Evolutionary conservation across 306 rosid genomes (phyloP), one percentile per base, ranked within the genome.

Genomic region (Rubus idaeus): DNA sequence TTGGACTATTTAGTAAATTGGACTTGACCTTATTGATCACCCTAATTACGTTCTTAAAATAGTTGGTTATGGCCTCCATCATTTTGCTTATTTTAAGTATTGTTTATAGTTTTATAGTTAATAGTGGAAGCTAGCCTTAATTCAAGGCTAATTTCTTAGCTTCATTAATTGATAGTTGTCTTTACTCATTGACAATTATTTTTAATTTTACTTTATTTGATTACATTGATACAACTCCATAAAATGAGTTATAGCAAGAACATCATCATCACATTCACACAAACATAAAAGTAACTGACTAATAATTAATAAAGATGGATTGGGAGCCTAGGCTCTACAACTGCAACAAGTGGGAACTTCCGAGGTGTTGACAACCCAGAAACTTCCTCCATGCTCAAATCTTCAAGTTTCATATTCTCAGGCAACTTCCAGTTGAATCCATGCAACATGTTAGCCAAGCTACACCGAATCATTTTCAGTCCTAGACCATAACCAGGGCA

Each of bases 361-460:
- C 81, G 60, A 16, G 20, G 44, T 17, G 81, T 76, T 8, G 70
- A 12, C 63, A 76, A 46, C 16, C 84, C 81, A 45, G 8, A 45
- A 46, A 35, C 53, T 71, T 81, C 84, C 16, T 64, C 81, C 84
- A 76, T 81, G 46, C 42, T 10, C 73, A 80, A 69, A 62, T 80
- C 84, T 30, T 75, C 50, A 0, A 2, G 5, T 40, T 56, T 57
- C 70, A 45, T 47, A 57, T 44, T 77, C 5, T 56, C 68, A 44
- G 75, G 75, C 49, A 77, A 46, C 7, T 57, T 68, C 81, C 70
- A 69, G 6, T 58, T 68, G 57, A 81, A 81, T 14, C 84, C 81
- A 71, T 81, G 84, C 16, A 76, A 55, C 70, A 76, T 10, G 55
- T 77, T 77, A 16, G 75, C 75, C 30, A 77, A 44, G 35, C 68